Conservation (phyloP, 2,329 filamentous ascomycete genomes). For the Ramularia collo-cygni region DNA sequence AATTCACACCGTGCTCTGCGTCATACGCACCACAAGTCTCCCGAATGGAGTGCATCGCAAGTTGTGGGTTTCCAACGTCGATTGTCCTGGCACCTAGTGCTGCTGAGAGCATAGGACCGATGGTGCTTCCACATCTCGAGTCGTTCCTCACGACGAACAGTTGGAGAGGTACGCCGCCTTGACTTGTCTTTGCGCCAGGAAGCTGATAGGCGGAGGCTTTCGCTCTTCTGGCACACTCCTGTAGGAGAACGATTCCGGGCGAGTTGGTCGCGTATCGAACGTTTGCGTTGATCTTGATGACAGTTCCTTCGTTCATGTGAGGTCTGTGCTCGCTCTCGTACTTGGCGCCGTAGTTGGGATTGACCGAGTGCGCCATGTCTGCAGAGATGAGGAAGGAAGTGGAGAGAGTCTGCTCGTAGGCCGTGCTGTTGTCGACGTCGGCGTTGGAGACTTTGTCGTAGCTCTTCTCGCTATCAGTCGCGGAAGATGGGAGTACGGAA, state of each 20-base stretch:
- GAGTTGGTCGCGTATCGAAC: slow-evolving; percentile 95
- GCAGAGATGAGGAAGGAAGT: slow-evolving; percentile 91
- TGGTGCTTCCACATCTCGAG: slow-evolving; percentile 88
- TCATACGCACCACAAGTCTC: slow-evolving; percentile 87
- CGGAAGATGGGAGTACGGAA: slow-evolving; percentile 64
- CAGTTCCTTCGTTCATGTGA: slow-evolving; percentile 91
- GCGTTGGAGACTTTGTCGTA: slow-evolving; percentile 55
- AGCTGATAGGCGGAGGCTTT: slow-evolving; percentile 36
- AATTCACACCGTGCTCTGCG: slow-evolving; percentile 73
- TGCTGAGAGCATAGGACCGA: slow-evolving; percentile 91
- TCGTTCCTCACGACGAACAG: slow-evolving; percentile 96
- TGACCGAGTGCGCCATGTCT: slow-evolving; percentile 94
- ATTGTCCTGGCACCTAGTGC: slow-evolving; percentile 80
- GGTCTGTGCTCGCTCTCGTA: slow-evolving; percentile 88
- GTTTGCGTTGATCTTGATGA: slow-evolving; percentile 98
- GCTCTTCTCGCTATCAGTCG: slow-evolving; percentile 52
- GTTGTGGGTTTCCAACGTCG: slow-evolving; percentile 87
- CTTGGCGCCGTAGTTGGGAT: slow-evolving; percentile 89
- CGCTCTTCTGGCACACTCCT: slow-evolving; percentile 67
- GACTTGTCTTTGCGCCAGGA: slow-evolving; percentile 37
- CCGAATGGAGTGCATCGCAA: slow-evolving; percentile 95
- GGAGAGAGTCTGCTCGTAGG: slow-evolving; percentile 86
- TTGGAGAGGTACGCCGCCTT: slow-evolving; percentile 75
- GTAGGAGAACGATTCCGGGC: slow-evolving; percentile 84
- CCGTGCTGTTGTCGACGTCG: slow-evolving; percentile 61